A percentile compares a stretch with the other conserved stretches of the same genome.
These are phyloP conservation scores for Kodamaea hsintzibuensis DNA, from an alignment of 805 yeast genomes.

Conservation along the genomic window DNA sequence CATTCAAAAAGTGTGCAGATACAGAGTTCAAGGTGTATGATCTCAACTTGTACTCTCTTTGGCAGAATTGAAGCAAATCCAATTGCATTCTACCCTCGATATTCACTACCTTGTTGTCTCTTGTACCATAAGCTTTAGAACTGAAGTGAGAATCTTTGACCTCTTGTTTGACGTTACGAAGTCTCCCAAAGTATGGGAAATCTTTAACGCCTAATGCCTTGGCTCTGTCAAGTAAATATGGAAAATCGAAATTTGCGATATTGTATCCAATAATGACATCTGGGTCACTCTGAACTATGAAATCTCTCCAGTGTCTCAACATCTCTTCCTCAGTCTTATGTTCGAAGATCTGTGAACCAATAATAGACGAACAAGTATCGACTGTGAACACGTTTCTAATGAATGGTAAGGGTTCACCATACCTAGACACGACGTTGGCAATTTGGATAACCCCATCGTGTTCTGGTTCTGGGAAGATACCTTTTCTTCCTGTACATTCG, in stretches of 20 bases:
- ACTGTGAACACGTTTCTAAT: slow-evolving; percentile 94
- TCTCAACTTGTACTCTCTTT: slow-evolving; percentile 91
- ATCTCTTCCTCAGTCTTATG: slow-evolving; percentile 75
- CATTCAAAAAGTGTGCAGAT: slow-evolving; percentile 88
- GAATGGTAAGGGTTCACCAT: slow-evolving; percentile 86
- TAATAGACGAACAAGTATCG: slow-evolving; percentile 86
- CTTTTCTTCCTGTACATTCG: slow-evolving; percentile 97
- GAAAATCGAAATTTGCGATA: slow-evolving; percentile 91
- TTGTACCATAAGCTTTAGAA: slow-evolving; percentile 94
- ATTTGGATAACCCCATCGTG: slow-evolving; percentile 95
- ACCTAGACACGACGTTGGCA: slow-evolving; percentile 86
- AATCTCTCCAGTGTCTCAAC: slow-evolving; percentile 84
- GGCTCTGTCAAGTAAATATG: slow-evolving; percentile 88
- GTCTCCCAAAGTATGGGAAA: slow-evolving; percentile 88
- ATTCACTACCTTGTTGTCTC: slow-evolving; percentile 87
- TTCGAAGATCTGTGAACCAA: slow-evolving; percentile 87
- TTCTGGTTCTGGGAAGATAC: slow-evolving; percentile 93
- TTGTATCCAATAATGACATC: slow-evolving; percentile 97
- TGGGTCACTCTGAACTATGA: slow-evolving; percentile 82
- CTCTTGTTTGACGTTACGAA: slow-evolving; percentile 68
- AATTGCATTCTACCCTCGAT: slow-evolving; percentile 96
- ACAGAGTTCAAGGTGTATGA: slow-evolving; percentile 95
- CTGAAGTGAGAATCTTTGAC: slow-evolving; percentile 80
- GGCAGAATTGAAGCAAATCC: slow-evolving; percentile 88
- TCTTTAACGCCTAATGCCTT: slow-evolving; percentile 59